These are phyloP conservation scores for Alloteropsis semialata DNA, from an alignment of 176 grass and related monocot genomes.

Conservation along the genomic window DNA sequence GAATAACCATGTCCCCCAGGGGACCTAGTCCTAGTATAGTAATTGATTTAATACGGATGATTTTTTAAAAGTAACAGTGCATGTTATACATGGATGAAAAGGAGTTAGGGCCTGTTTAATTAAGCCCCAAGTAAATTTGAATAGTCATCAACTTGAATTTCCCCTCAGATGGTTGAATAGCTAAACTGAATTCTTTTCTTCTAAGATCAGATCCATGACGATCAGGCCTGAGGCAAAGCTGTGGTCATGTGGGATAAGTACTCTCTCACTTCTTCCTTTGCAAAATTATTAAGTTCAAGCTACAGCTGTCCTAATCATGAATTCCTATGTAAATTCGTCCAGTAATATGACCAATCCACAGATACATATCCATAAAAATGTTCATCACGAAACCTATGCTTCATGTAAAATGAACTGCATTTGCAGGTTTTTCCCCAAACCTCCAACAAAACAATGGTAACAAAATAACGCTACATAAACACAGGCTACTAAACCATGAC, in stretches of 20 bases:
- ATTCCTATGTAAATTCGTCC: neutral
- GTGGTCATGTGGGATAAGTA: neutral
- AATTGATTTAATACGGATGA: neutral
- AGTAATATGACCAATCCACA: neutral
- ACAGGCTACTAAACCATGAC: neutral
- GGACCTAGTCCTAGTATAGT: neutral
- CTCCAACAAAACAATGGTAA: neutral
- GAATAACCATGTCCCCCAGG: neutral
- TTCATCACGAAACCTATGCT: neutral
- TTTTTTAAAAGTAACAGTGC: neutral
- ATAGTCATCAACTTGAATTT: neutral
- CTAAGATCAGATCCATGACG: neutral
- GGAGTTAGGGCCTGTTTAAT: neutral
- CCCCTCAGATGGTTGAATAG: neutral
- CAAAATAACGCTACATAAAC: neutral
- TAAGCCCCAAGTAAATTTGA: neutral
- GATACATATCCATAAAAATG: neutral
- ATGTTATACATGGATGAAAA: neutral
- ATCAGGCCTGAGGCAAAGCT: neutral
- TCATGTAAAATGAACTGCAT: slow-evolving; percentile 1
- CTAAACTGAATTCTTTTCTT: neutral
- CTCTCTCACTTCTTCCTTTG: neutral
- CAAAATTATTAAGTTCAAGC: neutral
- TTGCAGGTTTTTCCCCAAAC: neutral
- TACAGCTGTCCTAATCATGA: neutral